Percentiles rank a stretch among this genome's conserved stretches.
phyloP scores from a whole-genome alignment of 768 basidiomycete genomes.

The Hypholoma sublateritium region DNA sequence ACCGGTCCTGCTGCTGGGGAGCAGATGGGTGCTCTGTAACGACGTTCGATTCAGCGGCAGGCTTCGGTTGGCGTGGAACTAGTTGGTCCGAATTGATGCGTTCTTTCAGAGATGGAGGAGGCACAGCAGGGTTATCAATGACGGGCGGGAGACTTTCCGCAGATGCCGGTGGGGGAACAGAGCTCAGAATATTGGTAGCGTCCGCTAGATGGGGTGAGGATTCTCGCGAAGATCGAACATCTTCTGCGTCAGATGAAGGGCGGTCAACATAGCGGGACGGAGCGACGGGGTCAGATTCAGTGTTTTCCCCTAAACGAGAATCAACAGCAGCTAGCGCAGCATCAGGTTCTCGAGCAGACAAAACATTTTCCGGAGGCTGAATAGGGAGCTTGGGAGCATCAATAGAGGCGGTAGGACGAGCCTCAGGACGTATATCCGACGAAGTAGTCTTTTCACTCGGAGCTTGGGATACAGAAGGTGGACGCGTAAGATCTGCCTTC shows the following conservation, averaged over 20 bases:
- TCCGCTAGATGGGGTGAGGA: slow-evolving; percentile 15
- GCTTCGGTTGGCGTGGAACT: slow-evolving; percentile 1
- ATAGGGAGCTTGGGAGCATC: slow-evolving; percentile 6
- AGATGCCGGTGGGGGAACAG: slow-evolving; percentile 7
- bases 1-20: slow-evolving; percentile 8
- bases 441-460: slow-evolving; percentile 12
- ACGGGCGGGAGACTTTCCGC: neutral
- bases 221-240: slow-evolving; percentile 15
- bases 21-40: neutral
- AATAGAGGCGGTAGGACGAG: slow-evolving; percentile 1
- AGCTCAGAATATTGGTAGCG: slow-evolving; percentile 7
- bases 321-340: slow-evolving; percentile 15
- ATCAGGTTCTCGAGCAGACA: slow-evolving; percentile 9
- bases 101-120: slow-evolving; percentile 15
- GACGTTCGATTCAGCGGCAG: neutral
- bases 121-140: neutral
- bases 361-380: neutral
- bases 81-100: slow-evolving; percentile 1
- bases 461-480: slow-evolving; percentile 7
- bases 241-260: slow-evolving; percentile 13
- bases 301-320: slow-evolving; percentile 12
- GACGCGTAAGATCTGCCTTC: slow-evolving; percentile 1
- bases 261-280: slow-evolving; percentile 11
- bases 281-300: slow-evolving; percentile 11
- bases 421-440: slow-evolving; percentile 8